Base-by-base conservation (phyloP, 1,284 basidiomycete species). In the Ustilago xerochloae region DNA sequence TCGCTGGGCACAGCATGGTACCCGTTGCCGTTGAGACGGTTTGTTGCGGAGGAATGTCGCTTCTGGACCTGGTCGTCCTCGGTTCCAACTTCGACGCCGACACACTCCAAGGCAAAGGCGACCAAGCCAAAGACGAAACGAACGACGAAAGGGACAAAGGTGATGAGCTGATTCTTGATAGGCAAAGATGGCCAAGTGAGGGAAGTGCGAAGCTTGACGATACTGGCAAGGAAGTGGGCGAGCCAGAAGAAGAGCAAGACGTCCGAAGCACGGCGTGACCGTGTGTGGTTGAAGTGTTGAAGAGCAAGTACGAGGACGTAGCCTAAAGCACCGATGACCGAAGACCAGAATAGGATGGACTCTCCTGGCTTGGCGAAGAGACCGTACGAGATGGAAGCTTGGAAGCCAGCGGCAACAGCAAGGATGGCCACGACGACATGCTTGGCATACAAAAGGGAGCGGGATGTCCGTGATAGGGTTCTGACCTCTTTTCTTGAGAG, bases 221-320 rank as follows among this genome's bases (percentile, higher is more conserved):
- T 79, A 1, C 89, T 80, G 0, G 87, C 86, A 20, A 88, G 29
- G 10, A 89, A 59, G 77, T 94, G 93, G 4, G 88, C 53, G 0
- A 94, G 92, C 91, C 92, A 96, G 85, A 93, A 94, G 52, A 96
- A 85, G 22, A 97, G 88, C 28, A 94, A 85, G 22, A 90, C 84
- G 0, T 91, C 88, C 0, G 93, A 94, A 0, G 94, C 92, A 9
- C 89, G 88, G 15, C 90, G 89, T 0, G 90, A 89, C n/a, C 91
- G 90, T 38, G 89, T 89, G 84, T 97, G 93, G 79, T 93, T 94
- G 66, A 89, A 48, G 81, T 82, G 64, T 78, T 72, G 77, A 7
- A 84, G 59, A 3, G 82, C 64, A 24, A 86, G 20, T 18, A 84
- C 64, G 8, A 85, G 64, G 6, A 81, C 45, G 61, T 82, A 83